Conservation (phyloP, 1,139 yeast genomes). For the Sugiyamaella novakii region DNA sequence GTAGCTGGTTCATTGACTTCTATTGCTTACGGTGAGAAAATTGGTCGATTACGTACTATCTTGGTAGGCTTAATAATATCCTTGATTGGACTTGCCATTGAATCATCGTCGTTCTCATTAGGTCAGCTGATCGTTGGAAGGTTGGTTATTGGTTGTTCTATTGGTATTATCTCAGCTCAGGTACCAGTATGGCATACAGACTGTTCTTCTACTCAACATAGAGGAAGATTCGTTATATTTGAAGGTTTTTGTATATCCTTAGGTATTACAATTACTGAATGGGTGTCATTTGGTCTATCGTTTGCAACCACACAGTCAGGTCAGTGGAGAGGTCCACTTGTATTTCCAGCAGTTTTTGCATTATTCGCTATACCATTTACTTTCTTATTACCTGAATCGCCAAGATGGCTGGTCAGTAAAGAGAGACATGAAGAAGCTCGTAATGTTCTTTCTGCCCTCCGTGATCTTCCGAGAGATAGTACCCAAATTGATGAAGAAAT, state of each 20-base stretch:
- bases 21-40: conserved; percentile 57
- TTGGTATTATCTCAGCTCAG: conserved; percentile 78
- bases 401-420: conserved; percentile 9
- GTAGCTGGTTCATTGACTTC: conserved; percentile 70
- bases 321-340: conserved; percentile 57
- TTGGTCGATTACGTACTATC: conserved; percentile 67
- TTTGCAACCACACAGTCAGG: conserved; percentile 42
- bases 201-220: conserved; percentile 65
- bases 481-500: conserved; percentile 28
- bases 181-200: conserved; percentile 82
- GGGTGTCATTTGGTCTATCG: conserved; percentile 58
- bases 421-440: conserved; percentile 6
- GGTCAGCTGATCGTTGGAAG: conserved; percentile 74
- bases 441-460: conserved; percentile 1
- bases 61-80: conserved; percentile 59
- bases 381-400: conserved; percentile 10
- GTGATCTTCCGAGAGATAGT: conserved; percentile 17
- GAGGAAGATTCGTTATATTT: conserved; percentile 68
- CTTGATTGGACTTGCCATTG: conserved; percentile 63
- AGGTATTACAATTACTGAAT: conserved; percentile 72
- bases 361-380: conserved; percentile 53
- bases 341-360: conserved; percentile 51
- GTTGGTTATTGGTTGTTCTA: conserved; percentile 63
- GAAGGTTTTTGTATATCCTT: conserved; percentile 72
- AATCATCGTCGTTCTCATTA: conserved; percentile 55